Evolutionary conservation across 495 filamentous ascomycete species (phyloP).

Genomic region (Daldinia childiae): DNA sequence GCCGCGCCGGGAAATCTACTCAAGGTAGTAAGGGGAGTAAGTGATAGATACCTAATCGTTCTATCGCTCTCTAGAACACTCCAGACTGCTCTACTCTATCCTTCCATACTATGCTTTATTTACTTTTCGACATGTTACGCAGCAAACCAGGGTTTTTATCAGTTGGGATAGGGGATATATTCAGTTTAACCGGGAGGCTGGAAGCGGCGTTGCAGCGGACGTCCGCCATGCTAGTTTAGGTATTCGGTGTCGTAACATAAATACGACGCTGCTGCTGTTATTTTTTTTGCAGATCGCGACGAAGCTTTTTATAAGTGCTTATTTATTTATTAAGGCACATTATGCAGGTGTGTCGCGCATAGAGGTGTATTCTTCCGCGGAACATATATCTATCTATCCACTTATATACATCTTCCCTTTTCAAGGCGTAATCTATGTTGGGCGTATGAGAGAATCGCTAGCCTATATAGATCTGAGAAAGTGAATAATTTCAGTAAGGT

Average conservation of each 20-base stretch:
- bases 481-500: neutral
- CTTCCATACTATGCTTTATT: too few relatives aligned
- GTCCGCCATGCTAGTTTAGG: slow-evolving; percentile 3
- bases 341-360: neutral
- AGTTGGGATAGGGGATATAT: neutral
- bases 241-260: neutral
- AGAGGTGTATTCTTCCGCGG: neutral
- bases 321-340: neutral
- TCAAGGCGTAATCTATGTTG: too few relatives aligned
- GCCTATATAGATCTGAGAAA: neutral
- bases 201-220: slow-evolving; percentile 7
- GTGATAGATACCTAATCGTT: too few relatives aligned
- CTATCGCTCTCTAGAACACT: too few relatives aligned
- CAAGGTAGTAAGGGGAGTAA: too few relatives aligned
- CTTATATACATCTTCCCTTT: too few relatives aligned
- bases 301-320: neutral
- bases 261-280: slow-evolving; percentile 8
- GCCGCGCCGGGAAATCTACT: too few relatives aligned
- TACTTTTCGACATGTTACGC: too few relatives aligned
- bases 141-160: too few relatives aligned
- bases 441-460: too few relatives aligned
- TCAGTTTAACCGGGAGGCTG: slow-evolving; percentile 36
- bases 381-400: too few relatives aligned
- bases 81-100: too few relatives aligned
- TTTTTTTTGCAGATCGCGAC: neutral